Conservation (phyloP, 2,329 filamentous ascomycete species). For the Sclerotinia borealis region DNA sequence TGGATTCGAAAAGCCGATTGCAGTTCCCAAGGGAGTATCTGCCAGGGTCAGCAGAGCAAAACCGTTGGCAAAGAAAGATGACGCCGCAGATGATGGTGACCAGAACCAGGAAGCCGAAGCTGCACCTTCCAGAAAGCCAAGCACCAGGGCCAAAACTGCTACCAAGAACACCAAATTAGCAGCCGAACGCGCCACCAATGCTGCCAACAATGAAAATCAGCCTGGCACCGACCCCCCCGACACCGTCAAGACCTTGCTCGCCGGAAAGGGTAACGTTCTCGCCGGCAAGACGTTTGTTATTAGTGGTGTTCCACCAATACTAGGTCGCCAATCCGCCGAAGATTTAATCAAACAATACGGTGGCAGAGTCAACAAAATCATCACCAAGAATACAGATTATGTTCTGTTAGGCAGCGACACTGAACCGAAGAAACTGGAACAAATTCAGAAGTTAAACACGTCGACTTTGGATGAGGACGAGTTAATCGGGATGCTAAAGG, state of each 20-base stretch:
- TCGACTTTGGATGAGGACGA: conserved; percentile 19
- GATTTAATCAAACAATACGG: conserved; percentile 21
- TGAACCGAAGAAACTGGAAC: conserved; percentile 24
- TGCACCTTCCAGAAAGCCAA: background rate
- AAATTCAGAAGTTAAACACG: conserved; percentile 19
- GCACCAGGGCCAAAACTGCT: conserved; percentile 5
- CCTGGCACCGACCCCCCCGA: conserved; percentile 15
- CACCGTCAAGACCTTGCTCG: conserved; percentile 18
- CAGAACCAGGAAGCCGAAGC: background rate
- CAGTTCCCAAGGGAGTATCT: too few species aligned
- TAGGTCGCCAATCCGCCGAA: conserved; percentile 23
- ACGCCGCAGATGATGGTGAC: background rate
- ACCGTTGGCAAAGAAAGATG: background rate
- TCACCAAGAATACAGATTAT: conserved; percentile 23
- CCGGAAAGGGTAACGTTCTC: conserved; percentile 13
- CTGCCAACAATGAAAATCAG: conserved; percentile 19
- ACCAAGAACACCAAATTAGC: conserved; percentile 22
- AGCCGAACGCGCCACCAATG: conserved; percentile 22
- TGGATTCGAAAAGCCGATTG: background rate
- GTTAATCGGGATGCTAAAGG: conserved; percentile 17
- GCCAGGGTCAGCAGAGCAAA: background rate
- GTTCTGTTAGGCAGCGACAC: conserved; percentile 26
- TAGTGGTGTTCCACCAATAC: conserved; percentile 21
- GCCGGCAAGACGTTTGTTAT: conserved; percentile 17
- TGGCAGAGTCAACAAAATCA: conserved; percentile 19